Evolutionary conservation across 2,329 filamentous ascomycete species (phyloP), one percentile per base, ranked within the genome.

Genomic region (Colletotrichum echinochloae): DNA sequence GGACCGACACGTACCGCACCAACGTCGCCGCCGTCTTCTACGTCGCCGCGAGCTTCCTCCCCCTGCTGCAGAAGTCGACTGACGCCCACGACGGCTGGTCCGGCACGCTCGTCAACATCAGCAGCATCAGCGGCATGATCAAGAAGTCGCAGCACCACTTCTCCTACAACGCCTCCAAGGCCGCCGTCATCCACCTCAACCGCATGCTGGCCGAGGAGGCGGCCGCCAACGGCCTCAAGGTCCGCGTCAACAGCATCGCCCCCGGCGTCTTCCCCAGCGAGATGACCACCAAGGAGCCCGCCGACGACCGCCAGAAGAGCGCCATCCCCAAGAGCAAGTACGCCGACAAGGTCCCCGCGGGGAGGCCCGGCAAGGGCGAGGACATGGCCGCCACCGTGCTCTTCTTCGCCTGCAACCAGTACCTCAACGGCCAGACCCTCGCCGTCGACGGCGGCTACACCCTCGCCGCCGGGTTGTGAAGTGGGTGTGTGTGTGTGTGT

Each of bases 1-100:
- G 93, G 94, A 86, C 86, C n/a, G 81, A 87, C 49, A 88, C 89
- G 0, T 95, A 92, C 83, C 88, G 89, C 69, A 93, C 92, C 26
- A 94, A 97, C 73, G 92, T 95, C 14, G 88, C 93, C 39, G 88
- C 87, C 70, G 84, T 90, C 66, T 92, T 89, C 82, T 92, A 91
- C 73, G 84, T 88, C 60, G 90, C 90, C 0, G 85, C 90, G 60
- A 86, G 89, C 0, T 85, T 92, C 54, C 86, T 89, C 1, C 89
- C 90, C 0, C 82, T 92, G 5, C 83, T 93, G 60, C 86, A 90
- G 76, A 84, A 84, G 28, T 82, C 74, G 75, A 85, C 76, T 74
- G 80, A 84, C 61, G 74, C 66, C 1, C 79, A 83, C 69, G 71
- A 75, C 5, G 83, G 83, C 65, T 87, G 85, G 85, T 85, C 89